Conservation (phyloP, 306 rosid genomes). For the Dryas drummondii region DNA sequence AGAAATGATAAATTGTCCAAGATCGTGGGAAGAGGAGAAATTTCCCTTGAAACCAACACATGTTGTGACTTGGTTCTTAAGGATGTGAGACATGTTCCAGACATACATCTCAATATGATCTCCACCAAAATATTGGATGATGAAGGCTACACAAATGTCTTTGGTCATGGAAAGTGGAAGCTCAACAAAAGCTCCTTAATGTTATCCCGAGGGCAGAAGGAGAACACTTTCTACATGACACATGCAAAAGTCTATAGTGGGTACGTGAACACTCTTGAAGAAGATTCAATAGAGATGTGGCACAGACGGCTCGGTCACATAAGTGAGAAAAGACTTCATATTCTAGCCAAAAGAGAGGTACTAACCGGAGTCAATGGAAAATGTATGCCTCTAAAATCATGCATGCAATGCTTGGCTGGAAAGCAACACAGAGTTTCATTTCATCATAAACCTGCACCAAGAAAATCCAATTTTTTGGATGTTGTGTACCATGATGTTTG, state of each 20-base stretch:
- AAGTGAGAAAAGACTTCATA: constrained; percentile 4
- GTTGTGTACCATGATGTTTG: neutral
- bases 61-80: neutral
- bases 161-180: constrained; percentile 12
- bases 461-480: neutral
- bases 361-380: neutral
- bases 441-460: neutral
- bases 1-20: constrained; percentile 5
- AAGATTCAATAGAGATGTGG: constrained; percentile 5
- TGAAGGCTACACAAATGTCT: neutral
- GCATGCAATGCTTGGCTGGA: neutral
- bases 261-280: neutral
- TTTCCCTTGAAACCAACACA: constrained; percentile 5
- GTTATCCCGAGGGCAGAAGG: neutral
- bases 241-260: neutral
- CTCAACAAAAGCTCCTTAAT: neutral
- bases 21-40: constrained; percentile 3
- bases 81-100: constrained; percentile 20
- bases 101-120: constrained; percentile 5
- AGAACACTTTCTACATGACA: neutral
- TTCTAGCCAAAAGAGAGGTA: neutral
- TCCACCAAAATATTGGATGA: neutral
- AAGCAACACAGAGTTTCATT: neutral
- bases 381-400: neutral
- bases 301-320: constrained; percentile 1